A percentile compares a stretch with the other conserved stretches of the same genome.
Evolutionary conservation across 306 rosid genomes (phyloP).

Genomic region (Vicia faba): DNA sequence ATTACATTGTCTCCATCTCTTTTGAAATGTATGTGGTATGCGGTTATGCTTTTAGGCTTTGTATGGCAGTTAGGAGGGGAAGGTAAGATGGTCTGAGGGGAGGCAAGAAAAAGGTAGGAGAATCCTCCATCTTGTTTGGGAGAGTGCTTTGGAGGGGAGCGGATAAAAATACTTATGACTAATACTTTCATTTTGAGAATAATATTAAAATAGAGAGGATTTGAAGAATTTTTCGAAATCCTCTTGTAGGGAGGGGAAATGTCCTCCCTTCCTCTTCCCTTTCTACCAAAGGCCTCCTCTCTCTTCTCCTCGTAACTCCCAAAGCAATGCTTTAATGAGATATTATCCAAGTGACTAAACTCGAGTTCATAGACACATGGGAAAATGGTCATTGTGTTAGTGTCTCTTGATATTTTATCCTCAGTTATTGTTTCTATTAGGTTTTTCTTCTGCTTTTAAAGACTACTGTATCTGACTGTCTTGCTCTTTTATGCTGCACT

Average conservation of each 20-base stretch:
- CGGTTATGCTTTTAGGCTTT: conserved; percentile 2
- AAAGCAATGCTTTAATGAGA: neutral
- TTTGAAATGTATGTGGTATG: conserved; percentile 9
- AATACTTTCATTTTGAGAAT: neutral
- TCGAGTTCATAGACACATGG: too few species aligned
- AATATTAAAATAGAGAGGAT: neutral
- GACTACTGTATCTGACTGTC: too few species aligned
- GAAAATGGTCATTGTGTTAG: too few species aligned
- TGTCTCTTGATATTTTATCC: too few species aligned
- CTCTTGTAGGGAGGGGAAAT: neutral
- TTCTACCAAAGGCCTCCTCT: neutral
- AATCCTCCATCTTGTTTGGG: neutral
- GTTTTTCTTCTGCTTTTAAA: too few species aligned
- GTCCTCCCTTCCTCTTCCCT: neutral
- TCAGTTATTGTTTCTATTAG: too few species aligned
- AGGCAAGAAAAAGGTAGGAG: neutral
- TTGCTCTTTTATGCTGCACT: too few species aligned
- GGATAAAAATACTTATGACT: neutral
- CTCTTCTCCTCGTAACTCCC: neutral
- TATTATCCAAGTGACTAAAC: too few species aligned
- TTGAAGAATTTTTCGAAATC: neutral
- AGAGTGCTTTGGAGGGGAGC: conserved; percentile 1
- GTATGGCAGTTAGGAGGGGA: conserved; percentile 1
- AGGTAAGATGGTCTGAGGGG: neutral
- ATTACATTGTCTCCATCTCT: conserved; percentile 10